Evolutionary conservation across 192 early-diverging fungal genomes (phyloP).

Genomic region (Gaertneriomyces semiglobifer): DNA sequence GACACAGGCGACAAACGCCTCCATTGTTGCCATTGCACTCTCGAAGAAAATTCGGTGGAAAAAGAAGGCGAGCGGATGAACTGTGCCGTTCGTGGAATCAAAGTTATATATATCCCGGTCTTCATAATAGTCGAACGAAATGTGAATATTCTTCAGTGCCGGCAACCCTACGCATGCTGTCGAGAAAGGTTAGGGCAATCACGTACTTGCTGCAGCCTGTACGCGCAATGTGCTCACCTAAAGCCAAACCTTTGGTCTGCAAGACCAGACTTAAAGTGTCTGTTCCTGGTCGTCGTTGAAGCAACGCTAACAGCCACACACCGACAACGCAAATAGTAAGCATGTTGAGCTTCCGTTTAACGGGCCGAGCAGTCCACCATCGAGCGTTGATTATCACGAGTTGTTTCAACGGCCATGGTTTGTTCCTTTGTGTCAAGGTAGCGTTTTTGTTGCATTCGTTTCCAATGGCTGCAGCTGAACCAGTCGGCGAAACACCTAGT

Average conservation of each 20-base stretch:
- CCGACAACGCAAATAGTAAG: slow-evolving; percentile 22
- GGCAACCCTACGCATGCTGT: slow-evolving; percentile 37
- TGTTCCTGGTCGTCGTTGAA: slow-evolving; percentile 27
- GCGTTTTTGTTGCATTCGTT: background rate
- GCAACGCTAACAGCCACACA: slow-evolving; percentile 22
- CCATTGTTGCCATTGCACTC: slow-evolving; percentile 31
- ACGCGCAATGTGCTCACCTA: slow-evolving; percentile 1
- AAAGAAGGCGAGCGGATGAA: slow-evolving; percentile 23
- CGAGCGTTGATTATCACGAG: slow-evolving; percentile 18
- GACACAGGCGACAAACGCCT: slow-evolving; percentile 22
- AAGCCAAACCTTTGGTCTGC: slow-evolving; percentile 37
- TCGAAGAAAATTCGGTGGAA: slow-evolving; percentile 35
- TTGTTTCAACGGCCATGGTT: slow-evolving; percentile 9
- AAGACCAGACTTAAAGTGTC: slow-evolving; percentile 25
- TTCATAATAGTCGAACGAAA: slow-evolving; percentile 40
- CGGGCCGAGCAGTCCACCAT: slow-evolving; percentile 32
- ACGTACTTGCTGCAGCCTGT: background rate
- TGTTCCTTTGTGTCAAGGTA: background rate
- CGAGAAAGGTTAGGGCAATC: background rate
- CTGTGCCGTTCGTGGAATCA: slow-evolving; percentile 32
- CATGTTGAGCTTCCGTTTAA: slow-evolving; percentile 35
- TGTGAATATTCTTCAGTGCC: slow-evolving; percentile 38
- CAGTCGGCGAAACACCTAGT: background rate
- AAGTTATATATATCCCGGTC: slow-evolving; percentile 37
- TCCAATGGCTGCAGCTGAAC: background rate